Percentiles rank a stretch among this genome's conserved stretches.
Evolutionary conservation across 441 rosid genomes (phyloP).

Genomic region (Euphorbia celastroides): DNA sequence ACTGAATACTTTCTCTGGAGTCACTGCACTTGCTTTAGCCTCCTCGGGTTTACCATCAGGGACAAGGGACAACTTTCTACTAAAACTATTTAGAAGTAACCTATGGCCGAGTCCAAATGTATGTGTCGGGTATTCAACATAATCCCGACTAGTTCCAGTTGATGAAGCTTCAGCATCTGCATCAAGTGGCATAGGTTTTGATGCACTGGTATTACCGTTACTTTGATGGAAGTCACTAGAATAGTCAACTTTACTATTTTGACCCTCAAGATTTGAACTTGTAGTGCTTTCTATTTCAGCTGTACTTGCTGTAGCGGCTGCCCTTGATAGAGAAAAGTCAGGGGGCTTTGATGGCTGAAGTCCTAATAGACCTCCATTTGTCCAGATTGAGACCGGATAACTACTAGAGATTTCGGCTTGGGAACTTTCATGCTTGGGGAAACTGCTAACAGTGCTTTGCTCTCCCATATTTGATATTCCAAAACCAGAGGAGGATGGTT

Average conservation of each 20-base stretch:
- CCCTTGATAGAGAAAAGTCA: slow-evolving; percentile 53
- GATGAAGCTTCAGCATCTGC: slow-evolving; percentile 24
- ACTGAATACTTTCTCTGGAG: slow-evolving; percentile 19
- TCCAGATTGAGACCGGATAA: slow-evolving; percentile 63
- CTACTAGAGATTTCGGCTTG: slow-evolving; percentile 31
- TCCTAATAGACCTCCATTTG: slow-evolving; percentile 88
- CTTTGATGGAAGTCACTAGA: slow-evolving; percentile 29
- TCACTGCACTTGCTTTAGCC: slow-evolving; percentile 26
- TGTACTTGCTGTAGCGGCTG: slow-evolving; percentile 18
- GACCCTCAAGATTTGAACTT: slow-evolving; percentile 22
- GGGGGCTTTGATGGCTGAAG: slow-evolving; percentile 89
- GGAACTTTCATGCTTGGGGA: slow-evolving; percentile 31
- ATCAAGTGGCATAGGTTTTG: slow-evolving; percentile 26
- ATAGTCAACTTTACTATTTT: slow-evolving; percentile 16
- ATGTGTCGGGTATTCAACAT: slow-evolving; percentile 35
- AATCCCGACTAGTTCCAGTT: slow-evolving; percentile 23
- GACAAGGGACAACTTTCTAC: slow-evolving; percentile 39
- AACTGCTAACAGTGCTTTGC: slow-evolving; percentile 15
- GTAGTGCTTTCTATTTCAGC: slow-evolving; percentile 24
- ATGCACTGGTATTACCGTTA: slow-evolving; percentile 19
- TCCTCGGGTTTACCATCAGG: slow-evolving; percentile 37
- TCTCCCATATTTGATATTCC: slow-evolving; percentile 28
- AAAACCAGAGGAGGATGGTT: slow-evolving; percentile 30
- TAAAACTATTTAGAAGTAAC: slow-evolving; percentile 55
- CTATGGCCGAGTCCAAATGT: slow-evolving; percentile 61